Base-by-base conservation (phyloP, 257 asterid species). In the Forsythia viridissima region DNA sequence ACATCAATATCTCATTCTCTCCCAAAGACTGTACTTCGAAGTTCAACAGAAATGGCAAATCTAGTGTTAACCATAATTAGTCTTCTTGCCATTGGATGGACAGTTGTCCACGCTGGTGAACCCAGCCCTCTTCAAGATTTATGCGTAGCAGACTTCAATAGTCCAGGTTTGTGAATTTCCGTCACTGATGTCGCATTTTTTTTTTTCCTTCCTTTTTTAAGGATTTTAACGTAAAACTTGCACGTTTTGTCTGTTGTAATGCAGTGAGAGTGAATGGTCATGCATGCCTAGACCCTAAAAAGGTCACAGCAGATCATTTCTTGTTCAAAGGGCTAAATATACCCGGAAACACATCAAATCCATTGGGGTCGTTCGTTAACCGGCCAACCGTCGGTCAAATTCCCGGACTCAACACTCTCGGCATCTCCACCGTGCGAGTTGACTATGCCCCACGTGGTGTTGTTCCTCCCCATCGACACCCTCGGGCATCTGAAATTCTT, bases 381-480 rank as follows among this genome's bases (percentile, higher is more conserved):
- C 81, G 90, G 43, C 89, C 89, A 0, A 83, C 86, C 2, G 88
- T 88, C 6, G 51, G 51, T 34, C 81, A 87, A 68, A 87, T 87
- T 73, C 92, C 90, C 2, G 92, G 92, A 68, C 87, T 86, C 82
- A 86, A 88, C 86, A 84, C 92, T 16, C 85, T 88, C 15, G 90
- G 90, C 43, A 84, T 88, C 75, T 86, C 88, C 79, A 84, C 90
- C 16, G 92, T 84, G 24, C 82, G 89, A 0, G 92, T 82, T 5
- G 92, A 88, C 72, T 88, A 86, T 24, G 88, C 82, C 4, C 92
- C 88, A 0, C 65, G 40, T 0, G 92, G 90, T n/a, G 40, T 83
- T 38, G 88, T 85, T 13, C 90, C 88, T 6, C 90, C 86, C 2
- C 90, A 86, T 74, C 82, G 79, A 41, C 90, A 88, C 80, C 90